Percentiles rank a stretch among this genome's conserved stretches.
Evolutionary conservation across 306 rosid genomes (phyloP).

Genomic region (Styphnolobium japonicum): DNA sequence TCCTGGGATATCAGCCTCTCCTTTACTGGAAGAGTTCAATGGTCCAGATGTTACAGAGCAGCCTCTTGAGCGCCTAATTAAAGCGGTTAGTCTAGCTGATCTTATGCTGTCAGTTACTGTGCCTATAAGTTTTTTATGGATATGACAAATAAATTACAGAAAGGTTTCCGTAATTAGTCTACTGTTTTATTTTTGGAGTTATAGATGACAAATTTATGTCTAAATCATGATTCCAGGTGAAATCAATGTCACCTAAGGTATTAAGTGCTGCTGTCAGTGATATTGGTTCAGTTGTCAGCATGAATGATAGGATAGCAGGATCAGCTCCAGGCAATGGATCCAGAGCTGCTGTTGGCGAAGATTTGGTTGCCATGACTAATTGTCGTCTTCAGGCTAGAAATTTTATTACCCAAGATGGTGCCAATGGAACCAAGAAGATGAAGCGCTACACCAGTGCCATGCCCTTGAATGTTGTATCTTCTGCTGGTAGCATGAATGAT

Average conservation of each 20-base stretch:
- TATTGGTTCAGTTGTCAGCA: constrained; percentile 85
- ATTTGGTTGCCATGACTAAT: constrained; percentile 94
- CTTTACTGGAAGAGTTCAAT: constrained; percentile 86
- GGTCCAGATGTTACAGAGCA: constrained; percentile 79
- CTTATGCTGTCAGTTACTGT: constrained; percentile 12
- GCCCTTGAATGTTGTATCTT: constrained; percentile 83
- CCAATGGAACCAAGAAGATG: constrained; percentile 86
- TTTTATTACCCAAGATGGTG: constrained; percentile 72
- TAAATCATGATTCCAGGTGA: constrained; percentile 60
- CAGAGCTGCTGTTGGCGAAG: constrained; percentile 98
- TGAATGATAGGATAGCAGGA: constrained; percentile 97
- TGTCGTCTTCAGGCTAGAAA: constrained; percentile 95
- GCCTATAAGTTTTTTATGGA: not conserved
- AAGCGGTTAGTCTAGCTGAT: constrained; percentile 65
- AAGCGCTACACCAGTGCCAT: constrained; percentile 83
- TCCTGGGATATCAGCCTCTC: constrained; percentile 99
- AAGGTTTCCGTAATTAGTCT: not conserved
- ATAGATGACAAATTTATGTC: constrained; percentile 9
- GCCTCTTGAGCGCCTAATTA: constrained; percentile 88
- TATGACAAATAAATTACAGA: not conserved
- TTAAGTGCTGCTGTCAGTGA: constrained; percentile 84
- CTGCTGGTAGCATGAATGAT: constrained; percentile 75
- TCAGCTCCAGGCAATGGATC: constrained; percentile 99
- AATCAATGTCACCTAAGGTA: constrained; percentile 70
- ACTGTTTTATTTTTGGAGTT: constrained; percentile 10